Conservation (phyloP, 441 rosid genomes). For the Hura crepitans region DNA sequence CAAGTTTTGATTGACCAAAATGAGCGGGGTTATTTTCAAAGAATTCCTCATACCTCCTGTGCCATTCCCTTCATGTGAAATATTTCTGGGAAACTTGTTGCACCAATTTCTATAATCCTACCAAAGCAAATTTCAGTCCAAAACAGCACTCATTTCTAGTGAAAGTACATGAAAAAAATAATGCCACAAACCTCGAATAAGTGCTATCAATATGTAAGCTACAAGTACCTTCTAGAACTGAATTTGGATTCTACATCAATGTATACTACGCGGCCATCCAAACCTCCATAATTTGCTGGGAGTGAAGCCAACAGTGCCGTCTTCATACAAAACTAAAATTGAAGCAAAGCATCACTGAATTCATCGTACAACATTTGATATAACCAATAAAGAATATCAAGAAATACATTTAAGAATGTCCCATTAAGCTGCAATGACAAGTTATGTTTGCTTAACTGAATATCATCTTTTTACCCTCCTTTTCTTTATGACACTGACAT, state of each 20-base stretch:
- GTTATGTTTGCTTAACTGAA: neutral
- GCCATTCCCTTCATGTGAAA: conserved; percentile 70
- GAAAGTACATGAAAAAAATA: neutral
- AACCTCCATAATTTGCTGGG: conserved; percentile 62
- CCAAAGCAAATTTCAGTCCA: conserved; percentile 14
- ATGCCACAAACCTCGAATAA: conserved; percentile 11
- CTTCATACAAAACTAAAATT: conserved; percentile 71
- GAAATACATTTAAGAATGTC: neutral
- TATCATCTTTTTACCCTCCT: no score
- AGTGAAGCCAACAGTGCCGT: conserved; percentile 69
- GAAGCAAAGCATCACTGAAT: conserved; percentile 2
- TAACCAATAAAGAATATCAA: neutral
- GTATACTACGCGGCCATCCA: conserved; percentile 73
- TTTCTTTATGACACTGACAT: neutral
- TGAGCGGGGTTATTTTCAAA: conserved; percentile 18
- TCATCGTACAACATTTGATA: neutral
- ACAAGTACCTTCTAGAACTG: conserved; percentile 65
- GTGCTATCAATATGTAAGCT: neutral
- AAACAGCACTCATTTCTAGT: neutral
- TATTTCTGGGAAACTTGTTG: conserved; percentile 69
- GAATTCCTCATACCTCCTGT: conserved; percentile 48
- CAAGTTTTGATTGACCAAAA: conserved; percentile 13
- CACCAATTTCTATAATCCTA: conserved; percentile 86
- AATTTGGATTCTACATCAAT: conserved; percentile 84
- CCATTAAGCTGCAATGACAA: neutral